Evolutionary conservation across 345 rosid species (phyloP), one percentile per base, ranked within the genome.

Genomic region (Viola odorata): DNA sequence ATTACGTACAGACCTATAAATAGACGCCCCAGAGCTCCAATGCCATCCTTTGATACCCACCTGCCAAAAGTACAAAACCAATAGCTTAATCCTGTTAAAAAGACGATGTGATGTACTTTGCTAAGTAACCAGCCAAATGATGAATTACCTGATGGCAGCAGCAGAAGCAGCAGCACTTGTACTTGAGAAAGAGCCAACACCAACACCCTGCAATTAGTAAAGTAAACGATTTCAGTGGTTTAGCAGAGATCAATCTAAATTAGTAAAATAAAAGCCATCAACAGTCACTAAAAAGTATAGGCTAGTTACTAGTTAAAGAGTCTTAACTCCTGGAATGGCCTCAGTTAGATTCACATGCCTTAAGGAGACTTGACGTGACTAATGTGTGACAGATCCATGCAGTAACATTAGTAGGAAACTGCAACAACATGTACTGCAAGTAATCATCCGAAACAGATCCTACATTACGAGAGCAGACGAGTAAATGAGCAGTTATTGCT

Each of bases 1-100:
- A 60, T 38, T 59, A 75, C 65, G 68, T 55, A 56, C 86, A 68
- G 72, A 87, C 98, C 98, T 60, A 92, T 84, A 72, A 89, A 82
- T 70, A 92, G 78, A 72, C 98, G 94, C 54, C 98, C 98, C 36
- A 92, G 66, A 71, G 97, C 84, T 72, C 98, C 98, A 69, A 89
- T 89, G 74, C 98, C 97, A 79, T 92, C 98, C 84, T 92, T 92
- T 45, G 95, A 84, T 44, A 92, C 96, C 98, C 98, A 92, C 86
- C 98, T 89, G 80, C 70, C 76, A 63, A 75, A 73, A 66, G 57
- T 63, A 73, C 63, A n/a, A 61, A 54, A 66, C 49, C 45, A 45
- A 63, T 10, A 44, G 64, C 64, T 71, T 62, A 75, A 32, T 57
- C 55, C 16, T 68, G 57, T 44, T 52, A 12, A 67, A 62, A 12